Percentiles rank a stretch among this genome's conserved stretches.
These are phyloP conservation scores for Trebouxia gelatinosa DNA, from an alignment of 163 green algal genomes.

Conservation along the genomic window DNA sequence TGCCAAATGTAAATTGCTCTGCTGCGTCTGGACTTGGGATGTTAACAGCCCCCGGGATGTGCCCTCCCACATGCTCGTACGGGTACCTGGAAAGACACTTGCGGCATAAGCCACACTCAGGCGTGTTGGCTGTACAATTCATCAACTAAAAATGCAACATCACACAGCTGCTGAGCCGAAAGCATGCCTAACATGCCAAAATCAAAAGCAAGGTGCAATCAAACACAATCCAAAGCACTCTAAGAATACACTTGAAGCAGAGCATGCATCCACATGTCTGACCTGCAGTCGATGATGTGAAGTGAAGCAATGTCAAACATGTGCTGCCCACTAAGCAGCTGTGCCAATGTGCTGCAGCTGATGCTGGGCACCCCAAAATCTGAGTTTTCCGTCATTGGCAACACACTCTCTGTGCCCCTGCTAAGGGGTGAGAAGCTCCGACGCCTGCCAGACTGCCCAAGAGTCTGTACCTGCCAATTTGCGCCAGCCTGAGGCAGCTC, in stretches of 20 bases:
- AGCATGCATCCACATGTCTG: neutral
- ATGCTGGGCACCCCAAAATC: slow-evolving; percentile 29
- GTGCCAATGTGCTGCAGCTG: neutral
- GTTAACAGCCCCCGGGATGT: slow-evolving; percentile 24
- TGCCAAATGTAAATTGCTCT: neutral
- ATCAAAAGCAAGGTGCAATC: neutral
- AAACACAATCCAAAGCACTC: neutral
- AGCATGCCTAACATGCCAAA: neutral
- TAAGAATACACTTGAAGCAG: neutral
- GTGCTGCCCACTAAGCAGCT: neutral
- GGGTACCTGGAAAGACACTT: neutral
- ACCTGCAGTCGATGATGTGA: slow-evolving; percentile 23
- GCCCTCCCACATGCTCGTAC: slow-evolving; percentile 26
- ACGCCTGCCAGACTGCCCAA: too few species aligned
- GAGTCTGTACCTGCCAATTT: too few species aligned
- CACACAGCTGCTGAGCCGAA: neutral
- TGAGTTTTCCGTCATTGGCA: slow-evolving; percentile 25
- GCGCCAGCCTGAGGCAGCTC: too few species aligned
- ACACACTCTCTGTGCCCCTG: neutral
- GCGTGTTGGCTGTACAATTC: neutral
- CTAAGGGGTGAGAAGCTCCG: slow-evolving; percentile 10
- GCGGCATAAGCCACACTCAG: neutral
- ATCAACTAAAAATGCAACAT: neutral
- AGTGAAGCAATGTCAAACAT: neutral
- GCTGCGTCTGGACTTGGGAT: slow-evolving; percentile 12